Evolutionary conservation across 2,329 filamentous ascomycete species (phyloP), one percentile per base, ranked within the genome.

Genomic region (Phoma sp.): DNA sequence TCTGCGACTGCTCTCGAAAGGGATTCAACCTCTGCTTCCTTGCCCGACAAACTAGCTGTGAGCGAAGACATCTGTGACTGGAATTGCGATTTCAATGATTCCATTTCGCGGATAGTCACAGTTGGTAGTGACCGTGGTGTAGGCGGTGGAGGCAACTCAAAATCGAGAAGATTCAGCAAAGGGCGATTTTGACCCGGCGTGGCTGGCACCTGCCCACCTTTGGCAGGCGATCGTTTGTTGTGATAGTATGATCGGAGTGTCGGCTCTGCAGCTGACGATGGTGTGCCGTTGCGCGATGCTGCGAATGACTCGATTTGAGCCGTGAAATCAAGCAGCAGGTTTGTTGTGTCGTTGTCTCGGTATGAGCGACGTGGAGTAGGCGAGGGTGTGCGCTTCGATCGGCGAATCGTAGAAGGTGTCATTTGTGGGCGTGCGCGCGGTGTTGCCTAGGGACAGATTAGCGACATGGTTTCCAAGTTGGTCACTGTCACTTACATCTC

Each of bases 11-110:
- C 91, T 38, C 89, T 86, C 73, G 96, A 96, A 54, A 98, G 83
- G 30, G 89, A 93, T 45, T 87, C 82, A 32, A 95, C 91, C 73
- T 98, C 93, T 5, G 93, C 93, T 72, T 98, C 93, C 68, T 95
- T 96, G 43, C 95, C 95, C 66, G 88, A 93, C 8, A 99, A 81
- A 8, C 91, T 93, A 3, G 95, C 95, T 69, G 91, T 95, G 14
- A 99, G 84, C n/a, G 90, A 91, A 58, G 91, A 96, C 55, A 99
- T 96, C 71, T 98, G 91, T 0, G 93, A 96, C 46, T 96, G 82
- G 66, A 96, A 96, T 23, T 84, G 85, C 0, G 93, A 97, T 74
- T 98, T 98, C 56, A 98, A 82, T 11, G 89, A 90, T 72, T 99
- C 95, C 2, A 98, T 81, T 77, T 99, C 95, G 30, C 95, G 87